phyloP scores from a whole-genome alignment of 2,329 filamentous ascomycete genomes.

The Fusarium oligoseptatum region DNA sequence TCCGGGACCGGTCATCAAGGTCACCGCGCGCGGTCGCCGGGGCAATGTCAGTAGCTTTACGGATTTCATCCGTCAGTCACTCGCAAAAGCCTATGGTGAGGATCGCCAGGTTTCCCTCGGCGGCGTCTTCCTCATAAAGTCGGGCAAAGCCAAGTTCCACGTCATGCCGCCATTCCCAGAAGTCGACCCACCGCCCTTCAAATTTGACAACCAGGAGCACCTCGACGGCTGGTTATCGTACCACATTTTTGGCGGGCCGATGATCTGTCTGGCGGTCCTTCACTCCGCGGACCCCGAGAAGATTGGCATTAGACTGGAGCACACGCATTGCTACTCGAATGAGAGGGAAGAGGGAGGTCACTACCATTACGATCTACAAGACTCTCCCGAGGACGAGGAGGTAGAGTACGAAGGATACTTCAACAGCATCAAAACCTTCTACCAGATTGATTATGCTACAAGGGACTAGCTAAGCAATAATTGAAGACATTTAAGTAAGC shows the following conservation, averaged over 20 bases:
- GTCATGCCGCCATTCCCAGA: constrained; percentile 61
- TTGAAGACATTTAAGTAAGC: too few relatives aligned
- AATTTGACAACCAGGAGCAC: constrained; percentile 35
- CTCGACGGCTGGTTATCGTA: constrained; percentile 56
- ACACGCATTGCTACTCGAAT: constrained; percentile 60
- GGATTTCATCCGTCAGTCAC: constrained; percentile 48
- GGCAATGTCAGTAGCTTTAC: constrained; percentile 49
- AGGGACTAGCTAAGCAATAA: too few relatives aligned
- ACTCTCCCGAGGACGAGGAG: constrained; percentile 36
- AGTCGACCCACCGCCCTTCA: constrained; percentile 46
- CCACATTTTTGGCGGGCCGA: constrained; percentile 52
- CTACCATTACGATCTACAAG: constrained; percentile 58
- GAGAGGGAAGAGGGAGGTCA: constrained; percentile 55
- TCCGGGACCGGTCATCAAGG: constrained; percentile 52
- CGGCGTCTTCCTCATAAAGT: constrained; percentile 56
- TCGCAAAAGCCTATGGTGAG: constrained; percentile 51
- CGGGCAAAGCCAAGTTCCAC: constrained; percentile 54
- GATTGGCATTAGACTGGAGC: constrained; percentile 59
- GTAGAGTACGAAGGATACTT: constrained; percentile 63
- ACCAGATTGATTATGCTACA: too few relatives aligned
- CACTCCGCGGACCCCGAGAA: constrained; percentile 56
- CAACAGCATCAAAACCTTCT: constrained; percentile 45
- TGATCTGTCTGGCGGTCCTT: constrained; percentile 57
- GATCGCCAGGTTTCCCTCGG: constrained; percentile 54
- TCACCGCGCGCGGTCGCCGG: constrained; percentile 49